Conservation (phyloP, 2,329 filamentous ascomycete genomes). For the Claviceps lovelessii region DNA sequence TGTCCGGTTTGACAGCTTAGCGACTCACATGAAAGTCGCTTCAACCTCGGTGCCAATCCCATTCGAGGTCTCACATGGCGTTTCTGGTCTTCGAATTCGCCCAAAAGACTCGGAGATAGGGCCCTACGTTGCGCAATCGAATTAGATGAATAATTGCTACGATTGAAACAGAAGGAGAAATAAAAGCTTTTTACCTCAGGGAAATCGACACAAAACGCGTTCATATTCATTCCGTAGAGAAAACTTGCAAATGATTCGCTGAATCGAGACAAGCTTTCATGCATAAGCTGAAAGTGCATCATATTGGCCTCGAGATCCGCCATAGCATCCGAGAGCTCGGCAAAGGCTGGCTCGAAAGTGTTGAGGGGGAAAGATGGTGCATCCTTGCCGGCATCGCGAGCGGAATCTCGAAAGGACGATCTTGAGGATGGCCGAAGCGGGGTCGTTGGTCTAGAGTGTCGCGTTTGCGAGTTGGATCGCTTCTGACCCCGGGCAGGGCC, state of each 20-base stretch:
- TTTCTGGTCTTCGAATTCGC: constrained; percentile 45
- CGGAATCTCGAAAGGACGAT: constrained; percentile 71
- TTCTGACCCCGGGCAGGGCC: constrained; percentile 15
- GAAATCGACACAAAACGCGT: constrained; percentile 96
- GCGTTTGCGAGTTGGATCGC: constrained; percentile 46
- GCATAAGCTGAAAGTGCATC: constrained; percentile 93
- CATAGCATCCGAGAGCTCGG: constrained; percentile 85
- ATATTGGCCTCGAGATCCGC: constrained; percentile 94
- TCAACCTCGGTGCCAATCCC: constrained; percentile 41
- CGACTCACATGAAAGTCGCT: constrained; percentile 66
- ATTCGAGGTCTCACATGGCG: constrained; percentile 19
- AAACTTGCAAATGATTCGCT: constrained; percentile 94
- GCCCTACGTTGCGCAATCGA: constrained; percentile 34
- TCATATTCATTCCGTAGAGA: constrained; percentile 95
- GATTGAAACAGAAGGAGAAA: not conserved
- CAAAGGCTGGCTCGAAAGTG: constrained; percentile 75
- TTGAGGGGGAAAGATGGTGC: constrained; percentile 58
- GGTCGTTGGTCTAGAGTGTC: constrained; percentile 69
- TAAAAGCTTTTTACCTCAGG: constrained; percentile 52
- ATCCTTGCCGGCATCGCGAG: constrained; percentile 36
- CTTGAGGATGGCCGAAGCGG: constrained; percentile 82
- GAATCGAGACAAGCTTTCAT: constrained; percentile 84
- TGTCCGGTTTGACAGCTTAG: not conserved
- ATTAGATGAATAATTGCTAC: not conserved
- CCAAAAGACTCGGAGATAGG: constrained; percentile 74